Base-by-base conservation (phyloP, 2,329 filamentous ascomycete genomes). In the Gaeumannomyces sp. region DNA sequence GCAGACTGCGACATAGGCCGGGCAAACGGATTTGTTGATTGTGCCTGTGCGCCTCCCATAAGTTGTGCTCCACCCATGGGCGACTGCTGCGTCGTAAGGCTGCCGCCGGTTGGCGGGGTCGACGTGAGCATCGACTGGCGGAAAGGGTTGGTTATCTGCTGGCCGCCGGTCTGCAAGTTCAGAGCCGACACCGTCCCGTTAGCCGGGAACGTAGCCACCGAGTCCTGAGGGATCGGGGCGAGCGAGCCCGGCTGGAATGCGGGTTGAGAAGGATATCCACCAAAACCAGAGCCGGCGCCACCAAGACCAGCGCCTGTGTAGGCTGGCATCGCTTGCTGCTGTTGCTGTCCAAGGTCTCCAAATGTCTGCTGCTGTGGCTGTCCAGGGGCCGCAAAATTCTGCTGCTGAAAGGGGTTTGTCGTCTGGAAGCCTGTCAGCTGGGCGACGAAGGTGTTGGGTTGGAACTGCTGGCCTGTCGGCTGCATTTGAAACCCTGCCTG, bases 21-120 rank as follows among this genome's bases (percentile, higher is more conserved):
- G 7, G 93, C 91, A 74, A 98, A 96, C 0, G 93, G 93, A 71
- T 96, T 97, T 3, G 92, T 96, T 35, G 89, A 89, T 72, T 91
- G 89, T 38, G 87, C 35, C n/a, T 45, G 60, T 7, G 71, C 60
- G 28, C 10, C 56, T 28, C 61, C 61, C 29, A 61, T 73, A 66
- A 87, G 25, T n/a, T 45, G 60, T 7, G 71, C 60, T 19, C 27
- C 56, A 6, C 61, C 61, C n/a, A 61, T 74, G 60, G 83, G 83
- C 10, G 86, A 85, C 70, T 81, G 80, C 72, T 83, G 80, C 66
- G 74, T 79, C 79, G 83, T 82, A n/a, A 53, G 45, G 45, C 22
- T 53, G 45, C 45, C 22, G 45, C 45, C 45, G 22, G 45, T n/a
- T n/a, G 45, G 35, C 14, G 35, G 22, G 1, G 45, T 7, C 45